Percentiles rank a stretch among this genome's conserved stretches.
Conservation (phyloP, 2,329 filamentous ascomycete genomes). For the Atkinsonella hypoxylon region DNA sequence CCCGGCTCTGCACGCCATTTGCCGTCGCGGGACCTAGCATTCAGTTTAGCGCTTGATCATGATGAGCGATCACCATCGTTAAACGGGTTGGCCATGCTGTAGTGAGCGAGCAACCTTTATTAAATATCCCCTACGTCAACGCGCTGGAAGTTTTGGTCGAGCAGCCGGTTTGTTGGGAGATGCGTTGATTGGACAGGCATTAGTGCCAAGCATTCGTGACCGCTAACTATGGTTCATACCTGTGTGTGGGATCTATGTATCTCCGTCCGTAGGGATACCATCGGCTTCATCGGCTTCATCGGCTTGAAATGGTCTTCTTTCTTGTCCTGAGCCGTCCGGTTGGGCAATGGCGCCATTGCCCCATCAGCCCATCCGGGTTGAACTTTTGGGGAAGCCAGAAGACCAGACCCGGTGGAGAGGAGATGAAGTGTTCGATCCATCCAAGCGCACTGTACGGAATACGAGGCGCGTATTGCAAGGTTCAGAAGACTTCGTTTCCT, state of each 20-base stretch:
- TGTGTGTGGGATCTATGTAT: background rate
- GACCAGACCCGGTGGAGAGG: background rate
- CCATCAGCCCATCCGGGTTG: background rate
- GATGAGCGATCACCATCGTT: background rate
- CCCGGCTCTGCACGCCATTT: too few relatives aligned
- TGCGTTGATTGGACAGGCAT: background rate
- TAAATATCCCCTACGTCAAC: background rate
- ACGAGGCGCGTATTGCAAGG: background rate
- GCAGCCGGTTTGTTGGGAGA: background rate
- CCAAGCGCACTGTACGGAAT: background rate
- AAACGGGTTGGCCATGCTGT: background rate
- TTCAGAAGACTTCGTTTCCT: too few relatives aligned
- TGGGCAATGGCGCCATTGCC: background rate
- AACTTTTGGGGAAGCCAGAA: background rate
- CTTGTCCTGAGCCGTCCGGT: background rate
- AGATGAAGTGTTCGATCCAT: slow-evolving; percentile 1
- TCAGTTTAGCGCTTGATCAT: background rate
- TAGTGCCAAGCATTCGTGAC: background rate
- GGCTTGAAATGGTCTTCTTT: background rate
- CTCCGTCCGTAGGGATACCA: too few relatives aligned
- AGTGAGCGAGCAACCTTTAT: background rate
- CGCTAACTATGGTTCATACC: background rate
- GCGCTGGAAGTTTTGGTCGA: background rate
- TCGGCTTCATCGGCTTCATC: background rate
- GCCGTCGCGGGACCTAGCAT: too few relatives aligned